phyloP scores from a whole-genome alignment of 1,284 basidiomycete species.

The Fomitiporia mediterranea region DNA sequence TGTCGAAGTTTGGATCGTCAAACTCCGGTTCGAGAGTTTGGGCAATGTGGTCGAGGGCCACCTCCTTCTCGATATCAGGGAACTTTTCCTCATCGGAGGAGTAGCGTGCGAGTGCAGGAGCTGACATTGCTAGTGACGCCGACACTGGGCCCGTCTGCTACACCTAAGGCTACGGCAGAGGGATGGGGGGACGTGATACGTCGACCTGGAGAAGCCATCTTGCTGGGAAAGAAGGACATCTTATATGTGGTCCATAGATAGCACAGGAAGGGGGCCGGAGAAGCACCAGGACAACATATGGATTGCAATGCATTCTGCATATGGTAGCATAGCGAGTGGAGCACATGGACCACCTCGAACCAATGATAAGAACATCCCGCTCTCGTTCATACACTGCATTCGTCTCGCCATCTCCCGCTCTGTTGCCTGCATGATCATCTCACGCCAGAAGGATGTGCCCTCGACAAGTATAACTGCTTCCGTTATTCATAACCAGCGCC shows the following conservation, averaged over 20 bases:
- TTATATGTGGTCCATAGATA: neutral
- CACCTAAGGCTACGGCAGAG: neutral
- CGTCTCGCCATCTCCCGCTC: too few species aligned
- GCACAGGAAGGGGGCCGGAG: neutral
- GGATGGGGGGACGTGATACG: neutral
- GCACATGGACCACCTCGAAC: too few species aligned
- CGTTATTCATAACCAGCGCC: too few species aligned
- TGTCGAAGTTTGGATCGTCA: slow-evolving; percentile 30
- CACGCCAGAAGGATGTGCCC: too few species aligned
- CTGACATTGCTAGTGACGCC: slow-evolving; percentile 10
- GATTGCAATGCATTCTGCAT: neutral
- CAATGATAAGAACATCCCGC: too few species aligned
- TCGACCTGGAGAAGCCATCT: neutral
- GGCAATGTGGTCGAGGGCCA: neutral
- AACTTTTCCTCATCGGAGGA: slow-evolving; percentile 14
- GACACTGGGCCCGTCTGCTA: neutral
- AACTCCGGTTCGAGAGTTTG: slow-evolving; percentile 20
- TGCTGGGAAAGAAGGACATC: neutral
- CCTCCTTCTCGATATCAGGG: slow-evolving; percentile 14
- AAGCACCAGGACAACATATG: neutral
- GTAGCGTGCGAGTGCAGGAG: slow-evolving; percentile 5
- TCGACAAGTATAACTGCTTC: too few species aligned
- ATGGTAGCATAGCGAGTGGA: too few species aligned
- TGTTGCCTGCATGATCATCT: too few species aligned
- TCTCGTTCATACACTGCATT: too few species aligned